These are phyloP conservation scores for Fusarium metavorans DNA, from an alignment of 2,329 filamentous ascomycete species.

Conservation along the genomic window DNA sequence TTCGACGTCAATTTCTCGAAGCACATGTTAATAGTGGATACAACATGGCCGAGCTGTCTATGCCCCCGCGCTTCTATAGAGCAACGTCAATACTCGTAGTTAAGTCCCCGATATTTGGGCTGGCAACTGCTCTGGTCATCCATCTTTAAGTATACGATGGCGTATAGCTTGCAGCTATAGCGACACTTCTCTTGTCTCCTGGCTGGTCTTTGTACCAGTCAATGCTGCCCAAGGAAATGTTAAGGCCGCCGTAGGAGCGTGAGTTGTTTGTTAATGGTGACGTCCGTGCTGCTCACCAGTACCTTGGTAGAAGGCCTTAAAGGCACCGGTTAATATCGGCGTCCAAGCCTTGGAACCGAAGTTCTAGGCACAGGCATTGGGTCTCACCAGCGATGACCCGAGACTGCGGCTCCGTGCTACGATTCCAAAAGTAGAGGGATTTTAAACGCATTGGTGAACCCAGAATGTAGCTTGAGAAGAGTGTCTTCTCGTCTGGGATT, in stretches of 20 bases:
- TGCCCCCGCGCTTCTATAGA: background rate
- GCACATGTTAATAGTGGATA: background rate
- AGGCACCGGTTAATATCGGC: background rate
- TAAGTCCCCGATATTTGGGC: conserved; percentile 64
- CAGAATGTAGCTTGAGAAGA: background rate
- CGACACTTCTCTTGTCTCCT: conserved; percentile 59
- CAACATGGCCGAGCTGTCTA: background rate
- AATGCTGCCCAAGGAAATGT: conserved; percentile 68
- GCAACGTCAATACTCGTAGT: background rate
- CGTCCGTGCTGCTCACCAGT: conserved; percentile 56
- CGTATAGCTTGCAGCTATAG: conserved; percentile 59
- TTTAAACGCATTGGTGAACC: background rate
- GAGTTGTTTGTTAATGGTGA: conserved; percentile 61
- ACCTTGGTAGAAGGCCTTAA: background rate
- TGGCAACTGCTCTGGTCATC: conserved; percentile 56
- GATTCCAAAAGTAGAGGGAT: background rate
- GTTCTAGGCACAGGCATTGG: background rate
- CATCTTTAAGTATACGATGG: conserved; percentile 64
- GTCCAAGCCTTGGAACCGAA: background rate
- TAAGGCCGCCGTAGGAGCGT: conserved; percentile 62
- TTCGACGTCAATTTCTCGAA: background rate
- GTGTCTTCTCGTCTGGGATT: background rate
- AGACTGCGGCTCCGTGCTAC: background rate
- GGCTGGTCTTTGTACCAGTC: conserved; percentile 63
- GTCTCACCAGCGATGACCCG: background rate